Evolutionary conservation across 805 yeast genomes (phyloP), one percentile per base, ranked within the genome.

Genomic region (Zygosaccharomyces gambellarensis): DNA sequence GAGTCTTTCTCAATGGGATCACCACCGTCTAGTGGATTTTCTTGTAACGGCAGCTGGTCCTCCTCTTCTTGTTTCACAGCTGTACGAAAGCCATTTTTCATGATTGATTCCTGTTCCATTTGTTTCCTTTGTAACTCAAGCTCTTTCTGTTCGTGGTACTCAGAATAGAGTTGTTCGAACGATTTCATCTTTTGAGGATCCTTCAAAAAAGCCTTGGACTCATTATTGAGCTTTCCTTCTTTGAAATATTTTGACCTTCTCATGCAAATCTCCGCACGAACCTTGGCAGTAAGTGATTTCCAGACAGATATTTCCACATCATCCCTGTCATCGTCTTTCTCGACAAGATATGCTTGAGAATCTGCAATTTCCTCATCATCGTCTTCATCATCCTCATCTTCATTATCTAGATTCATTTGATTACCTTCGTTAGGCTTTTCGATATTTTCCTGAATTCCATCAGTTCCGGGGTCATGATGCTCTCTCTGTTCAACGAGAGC

Each of bases 281-380:
- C 78, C 52, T 84, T 84, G 0, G 96, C 86, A 0, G 94, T 89
- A 36, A 83, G 68, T n/a, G 79, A 79, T 57, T 85, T 84, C 97
- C 97, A 90, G 0, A 87, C 80, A 46, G 85, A 85, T 41, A 82
- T 69, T 59, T 90, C 96, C 31, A 86, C 75, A 61, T 87, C 96
- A 48, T 79, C 78, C 39, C 62, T 70, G 48, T 82, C 87, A 44
- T 80, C 84, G 47, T 81, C 85, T 23, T 77, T 77, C 17, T 74
- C 78, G 23, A 73, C 71, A 51, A 76, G 54, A 43, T 73, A 75
- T 21, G 70, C 73, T 27, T 68, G 71, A 0, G 74, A 67, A 5
- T 72, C 75, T 3, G 70, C 72, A 27, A 59, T 69, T 3, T 72
- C 77, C 5, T 74, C 75, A 3, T 75, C 78, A 5, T 71, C 77